Conservation (phyloP, 805 yeast genomes). For the Soucietia sequanensis region DNA sequence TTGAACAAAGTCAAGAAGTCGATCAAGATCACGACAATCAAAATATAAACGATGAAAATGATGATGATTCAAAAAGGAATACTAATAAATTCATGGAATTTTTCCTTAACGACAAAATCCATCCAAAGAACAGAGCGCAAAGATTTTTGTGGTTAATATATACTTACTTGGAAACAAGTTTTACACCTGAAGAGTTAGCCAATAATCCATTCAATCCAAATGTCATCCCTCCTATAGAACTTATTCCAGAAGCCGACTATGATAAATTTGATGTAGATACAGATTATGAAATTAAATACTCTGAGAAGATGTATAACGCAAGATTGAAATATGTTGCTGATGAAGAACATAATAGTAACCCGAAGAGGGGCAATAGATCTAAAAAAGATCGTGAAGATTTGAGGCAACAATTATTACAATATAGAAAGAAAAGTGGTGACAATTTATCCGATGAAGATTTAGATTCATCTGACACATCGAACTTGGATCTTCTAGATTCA, state of each 20-base stretch:
- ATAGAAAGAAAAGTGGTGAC: constrained; percentile 1
- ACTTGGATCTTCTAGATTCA: too few relatives aligned
- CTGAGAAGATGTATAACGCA: constrained; percentile 46
- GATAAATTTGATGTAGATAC: constrained; percentile 46
- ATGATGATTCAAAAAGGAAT: constrained; percentile 13
- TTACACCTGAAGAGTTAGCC: constrained; percentile 48
- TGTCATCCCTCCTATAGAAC: constrained; percentile 36
- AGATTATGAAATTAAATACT: constrained; percentile 46
- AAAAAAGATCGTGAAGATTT: constrained; percentile 19
- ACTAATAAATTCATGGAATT: constrained; percentile 64
- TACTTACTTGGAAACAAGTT: constrained; percentile 72
- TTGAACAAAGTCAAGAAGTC: too few relatives aligned
- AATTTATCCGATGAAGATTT: constrained; percentile 3
- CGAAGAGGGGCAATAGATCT: constrained; percentile 31
- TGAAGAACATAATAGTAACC: constrained; percentile 34
- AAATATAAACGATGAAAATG: constrained; percentile 13
- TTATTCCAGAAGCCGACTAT: constrained; percentile 23
- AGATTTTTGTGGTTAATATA: constrained; percentile 83
- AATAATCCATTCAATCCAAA: constrained; percentile 58
- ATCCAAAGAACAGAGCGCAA: constrained; percentile 65
- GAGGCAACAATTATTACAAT: background rate
- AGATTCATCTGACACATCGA: background rate
- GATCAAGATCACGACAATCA: too few relatives aligned
- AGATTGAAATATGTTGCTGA: constrained; percentile 41
- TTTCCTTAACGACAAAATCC: constrained; percentile 58